Base-by-base conservation (phyloP, 129 eudicot genomes). In the Pittosporum tobira region DNA sequence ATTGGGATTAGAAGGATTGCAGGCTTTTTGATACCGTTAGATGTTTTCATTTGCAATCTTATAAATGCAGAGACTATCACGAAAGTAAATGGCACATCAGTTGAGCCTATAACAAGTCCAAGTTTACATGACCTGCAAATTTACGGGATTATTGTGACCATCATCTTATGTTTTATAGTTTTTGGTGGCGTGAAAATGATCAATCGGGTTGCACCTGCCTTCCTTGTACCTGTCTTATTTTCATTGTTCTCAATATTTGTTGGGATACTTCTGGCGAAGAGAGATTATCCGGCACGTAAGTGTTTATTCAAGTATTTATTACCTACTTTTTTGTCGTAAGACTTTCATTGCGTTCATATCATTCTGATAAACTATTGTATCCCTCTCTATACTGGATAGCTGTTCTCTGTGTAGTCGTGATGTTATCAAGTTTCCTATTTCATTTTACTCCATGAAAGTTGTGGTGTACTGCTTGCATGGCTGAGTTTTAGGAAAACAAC, bases 131-230 rank as follows among this genome's bases (percentile, higher is more conserved):
- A 93, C 63, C 74, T 93, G 70, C 99, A 93, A 64, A 65, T 93
- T 25, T 93, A 93, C 29, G 99, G 99, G 73, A 81, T 93, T 57
- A 69, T 93, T 62, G 96, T 93, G 71, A 93, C 99, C 38, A 87
- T 93, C 66, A 64, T 84, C 77, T 77, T 93, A 65, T 87, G 88
- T 21, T 93, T 93, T 73, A 79, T 93, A 28, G 99, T 93, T 27
- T 93, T 93, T 71, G 99, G 99, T 59, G 99, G 99, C 13, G 99
- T 93, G 34, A 93, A 87, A 78, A 87, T 81, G 79, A 93, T 93
- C 52, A 93, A 93, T 79, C 77, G 93, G 51, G 99, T 93, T 28
- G 99, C 99, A 61, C 99, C 99, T 50, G 94, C 96, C 20, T 93
- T 93, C 74, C 91, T 93, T 61, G 66, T 93, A 79, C 96, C 99